Percentiles rank a stretch among this genome's conserved stretches.
Evolutionary conservation across 2,329 filamentous ascomycete species (phyloP).

Genomic region (Colletotrichum filicis): DNA sequence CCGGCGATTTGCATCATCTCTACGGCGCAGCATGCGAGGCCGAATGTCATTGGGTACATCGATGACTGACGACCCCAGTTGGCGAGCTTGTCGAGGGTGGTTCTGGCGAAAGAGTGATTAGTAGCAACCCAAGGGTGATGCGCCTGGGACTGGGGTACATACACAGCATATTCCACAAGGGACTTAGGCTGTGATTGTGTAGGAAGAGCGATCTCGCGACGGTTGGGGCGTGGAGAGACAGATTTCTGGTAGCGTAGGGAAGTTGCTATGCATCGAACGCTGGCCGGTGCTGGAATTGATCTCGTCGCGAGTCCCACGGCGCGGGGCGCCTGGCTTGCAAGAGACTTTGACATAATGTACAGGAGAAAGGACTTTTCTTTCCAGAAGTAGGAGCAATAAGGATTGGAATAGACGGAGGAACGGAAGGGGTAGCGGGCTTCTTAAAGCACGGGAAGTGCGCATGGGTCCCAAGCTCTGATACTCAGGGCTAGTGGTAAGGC

Average conservation of each 20-base stretch:
- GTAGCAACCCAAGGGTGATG: not conserved
- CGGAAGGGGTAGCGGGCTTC: no score
- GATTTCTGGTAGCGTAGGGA: not conserved
- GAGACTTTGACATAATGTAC: not conserved
- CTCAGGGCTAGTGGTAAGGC: no score
- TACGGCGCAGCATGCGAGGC: slow-evolving; percentile 87
- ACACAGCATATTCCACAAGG: not conserved
- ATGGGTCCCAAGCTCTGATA: no score
- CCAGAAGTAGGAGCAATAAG: no score
- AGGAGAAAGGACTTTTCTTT: no score
- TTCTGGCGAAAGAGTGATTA: slow-evolving; percentile 56
- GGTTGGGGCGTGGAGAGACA: not conserved
- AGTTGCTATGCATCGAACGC: not conserved
- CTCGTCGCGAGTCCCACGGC: not conserved
- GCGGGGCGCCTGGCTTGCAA: accelerated
- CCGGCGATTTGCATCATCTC: slow-evolving; percentile 97
- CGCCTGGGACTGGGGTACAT: not conserved
- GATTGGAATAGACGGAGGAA: no score
- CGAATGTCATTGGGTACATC: slow-evolving; percentile 90
- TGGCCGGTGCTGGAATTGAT: no score
- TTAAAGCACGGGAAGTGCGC: no score
- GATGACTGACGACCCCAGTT: slow-evolving; percentile 89
- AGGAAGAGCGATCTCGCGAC: not conserved
- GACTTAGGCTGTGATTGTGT: not conserved
- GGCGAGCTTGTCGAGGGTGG: slow-evolving; percentile 80